Evolutionary conservation across 1,284 basidiomycete genomes (phyloP), one percentile per base, ranked within the genome.

Genomic region (Calocybe gambosa): DNA sequence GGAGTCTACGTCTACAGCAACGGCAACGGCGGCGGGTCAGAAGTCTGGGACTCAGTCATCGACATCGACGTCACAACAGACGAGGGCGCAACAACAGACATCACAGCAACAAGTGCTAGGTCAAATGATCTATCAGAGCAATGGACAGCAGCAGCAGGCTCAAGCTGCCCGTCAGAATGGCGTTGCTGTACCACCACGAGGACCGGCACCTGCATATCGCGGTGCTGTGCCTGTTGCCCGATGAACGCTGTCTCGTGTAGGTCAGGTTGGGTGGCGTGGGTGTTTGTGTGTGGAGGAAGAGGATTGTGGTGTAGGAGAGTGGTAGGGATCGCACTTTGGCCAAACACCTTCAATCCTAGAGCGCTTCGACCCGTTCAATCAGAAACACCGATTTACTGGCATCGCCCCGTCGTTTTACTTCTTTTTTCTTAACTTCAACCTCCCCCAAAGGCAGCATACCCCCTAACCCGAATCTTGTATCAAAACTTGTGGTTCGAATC

Each of bases 191-290:
- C 55, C 52, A 20, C 52, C 48, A 44, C 51, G 62, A 42, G 62
- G 60, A 13, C 62, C 62, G 55, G 44, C 4, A 47, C 43, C 23
- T 8, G 29, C 29, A 12, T 67, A 69, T 44, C 64, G 67, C 37
- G 62, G 64, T 7, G 61, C 62, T 45, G 62, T 59, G 9, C 61
- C 64, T 39, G 63, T 62, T 39, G 61, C 51, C 28, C 58, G 66
- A 59, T 66, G 62, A 64, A 42, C 23, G 19, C 13, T 26, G 25
- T 26, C 5, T 26, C 9, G 25, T 5, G 25, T 26, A 9, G 25
- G 9, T 26, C 25, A 9, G 25, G 25, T 26, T 26, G 9, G 5
- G 25, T 26, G 25, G 25, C 9, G 25, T 5, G 25, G 9, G 25
- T 5, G 25, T 26, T 5, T 5, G 9, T 9, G 9, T 5, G 5